Evolutionary conservation across 2,329 filamentous ascomycete genomes (phyloP).

Genomic region (Exophiala mesophila): DNA sequence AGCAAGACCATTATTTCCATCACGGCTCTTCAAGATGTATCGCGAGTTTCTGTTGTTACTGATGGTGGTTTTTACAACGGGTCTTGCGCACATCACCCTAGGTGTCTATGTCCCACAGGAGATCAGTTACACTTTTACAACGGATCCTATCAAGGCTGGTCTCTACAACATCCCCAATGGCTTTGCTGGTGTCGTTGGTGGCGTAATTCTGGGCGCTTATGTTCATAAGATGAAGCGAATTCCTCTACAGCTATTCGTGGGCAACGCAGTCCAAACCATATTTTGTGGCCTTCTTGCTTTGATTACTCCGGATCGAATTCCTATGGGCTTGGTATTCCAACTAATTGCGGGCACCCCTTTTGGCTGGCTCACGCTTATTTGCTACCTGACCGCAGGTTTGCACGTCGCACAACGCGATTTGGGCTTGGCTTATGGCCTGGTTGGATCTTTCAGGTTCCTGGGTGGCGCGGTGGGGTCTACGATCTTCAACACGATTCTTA

Average conservation of each 20-base stretch:
- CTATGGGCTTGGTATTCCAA: conserved; percentile 3
- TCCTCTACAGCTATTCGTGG: conserved; percentile 2
- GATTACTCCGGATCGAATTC: neutral
- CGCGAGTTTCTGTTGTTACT: conserved; percentile 33
- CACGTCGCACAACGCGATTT: conserved; percentile 23
- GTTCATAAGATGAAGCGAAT: conserved; percentile 7
- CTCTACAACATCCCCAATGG: conserved; percentile 34
- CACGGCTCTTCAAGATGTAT: conserved; percentile 35
- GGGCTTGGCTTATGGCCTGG: conserved; percentile 24
- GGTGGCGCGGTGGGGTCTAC: conserved; percentile 23
- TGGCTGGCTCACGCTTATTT: conserved; percentile 4
- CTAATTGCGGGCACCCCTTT: conserved; percentile 3
- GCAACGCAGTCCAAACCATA: conserved; percentile 1
- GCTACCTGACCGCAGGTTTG: conserved; percentile 3
- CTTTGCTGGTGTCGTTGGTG: conserved; percentile 11
- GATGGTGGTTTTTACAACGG: conserved; percentile 37
- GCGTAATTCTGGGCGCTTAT: neutral
- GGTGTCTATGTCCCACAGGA: conserved; percentile 43
- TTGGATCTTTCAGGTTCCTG: conserved; percentile 23
- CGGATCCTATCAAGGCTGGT: conserved; percentile 35
- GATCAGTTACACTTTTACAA: conserved; percentile 37
- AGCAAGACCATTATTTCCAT: conserved; percentile 39
- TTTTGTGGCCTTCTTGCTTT: neutral
- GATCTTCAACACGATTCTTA: conserved; percentile 25
- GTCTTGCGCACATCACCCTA: conserved; percentile 43